Conservation (phyloP, 2,329 filamentous ascomycete species). For the Fusarium agapanthi region DNA sequence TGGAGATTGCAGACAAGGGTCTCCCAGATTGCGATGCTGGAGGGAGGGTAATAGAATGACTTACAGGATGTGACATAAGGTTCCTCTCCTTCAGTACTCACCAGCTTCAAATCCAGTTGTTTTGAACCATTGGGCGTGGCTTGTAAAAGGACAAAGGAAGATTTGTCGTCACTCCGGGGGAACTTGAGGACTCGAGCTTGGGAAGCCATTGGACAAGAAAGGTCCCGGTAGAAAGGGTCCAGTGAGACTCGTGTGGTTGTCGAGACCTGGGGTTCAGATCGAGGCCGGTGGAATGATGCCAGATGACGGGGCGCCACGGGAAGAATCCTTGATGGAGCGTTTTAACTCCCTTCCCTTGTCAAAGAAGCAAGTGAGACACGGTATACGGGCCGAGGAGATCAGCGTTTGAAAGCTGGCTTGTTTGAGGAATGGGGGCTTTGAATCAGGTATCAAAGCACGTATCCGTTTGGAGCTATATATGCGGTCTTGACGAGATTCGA, state of each 20-base stretch:
- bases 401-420: slow-evolving; percentile 8
- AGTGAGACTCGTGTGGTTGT: background rate
- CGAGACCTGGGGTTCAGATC: slow-evolving; percentile 20
- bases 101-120: slow-evolving; percentile 70
- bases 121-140: slow-evolving; percentile 59
- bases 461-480: background rate
- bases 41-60: slow-evolving; percentile 45
- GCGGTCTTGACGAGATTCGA: background rate
- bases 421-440: slow-evolving; percentile 31
- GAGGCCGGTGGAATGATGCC: slow-evolving; percentile 23
- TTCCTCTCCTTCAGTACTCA: slow-evolving; percentile 72
- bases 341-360: slow-evolving; percentile 11
- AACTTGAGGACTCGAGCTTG: slow-evolving; percentile 62
- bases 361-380: slow-evolving; percentile 22
- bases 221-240: background rate
- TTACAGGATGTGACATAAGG: slow-evolving; percentile 67
- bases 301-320: slow-evolving; percentile 17
- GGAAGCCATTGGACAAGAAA: slow-evolving; percentile 33
- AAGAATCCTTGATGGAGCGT: slow-evolving; percentile 22
- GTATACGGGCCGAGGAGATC: slow-evolving; percentile 34
- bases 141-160: slow-evolving; percentile 68
- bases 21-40: slow-evolving; percentile 19
- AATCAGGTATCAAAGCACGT: background rate
- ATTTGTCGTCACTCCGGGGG: slow-evolving; percentile 61
- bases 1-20: slow-evolving; percentile 31